phyloP scores from a whole-genome alignment of 176 grass and related monocot species.

The Raddia distichophylla region DNA sequence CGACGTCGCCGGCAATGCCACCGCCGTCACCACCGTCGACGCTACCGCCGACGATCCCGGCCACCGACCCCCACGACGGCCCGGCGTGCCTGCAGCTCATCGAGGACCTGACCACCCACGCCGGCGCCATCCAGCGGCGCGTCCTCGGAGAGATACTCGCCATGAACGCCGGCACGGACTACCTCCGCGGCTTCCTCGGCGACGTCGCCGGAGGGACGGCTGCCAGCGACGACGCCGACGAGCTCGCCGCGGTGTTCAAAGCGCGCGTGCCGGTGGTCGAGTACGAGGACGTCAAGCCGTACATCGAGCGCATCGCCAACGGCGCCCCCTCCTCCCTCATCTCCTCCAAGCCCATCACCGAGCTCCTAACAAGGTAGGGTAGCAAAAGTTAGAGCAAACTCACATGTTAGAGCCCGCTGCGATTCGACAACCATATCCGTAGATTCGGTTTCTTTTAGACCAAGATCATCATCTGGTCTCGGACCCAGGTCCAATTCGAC shows the following conservation, averaged over 20 bases:
- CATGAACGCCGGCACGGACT: slow-evolving; percentile 63
- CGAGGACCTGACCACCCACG: slow-evolving; percentile 64
- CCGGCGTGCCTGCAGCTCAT: slow-evolving; percentile 54
- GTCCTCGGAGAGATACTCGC: slow-evolving; percentile 60
- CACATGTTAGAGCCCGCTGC: not conserved
- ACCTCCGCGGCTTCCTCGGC: slow-evolving; percentile 58
- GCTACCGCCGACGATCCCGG: slow-evolving; percentile 45
- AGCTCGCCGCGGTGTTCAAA: slow-evolving; percentile 50
- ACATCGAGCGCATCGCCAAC: slow-evolving; percentile 73
- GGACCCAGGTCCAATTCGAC: too few species aligned
- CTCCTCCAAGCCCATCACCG: slow-evolving; percentile 64
- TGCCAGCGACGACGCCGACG: not conserved
- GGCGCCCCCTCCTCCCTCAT: slow-evolving; percentile 63
- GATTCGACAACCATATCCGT: too few species aligned
- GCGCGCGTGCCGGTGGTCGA: slow-evolving; percentile 64
- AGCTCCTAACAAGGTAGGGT: slow-evolving; percentile 86
- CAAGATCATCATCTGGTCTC: too few species aligned
- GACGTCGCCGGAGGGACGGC: not conserved
- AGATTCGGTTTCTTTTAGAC: too few species aligned
- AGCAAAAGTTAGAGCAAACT: not conserved
- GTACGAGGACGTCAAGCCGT: slow-evolving; percentile 72
- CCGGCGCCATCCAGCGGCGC: slow-evolving; percentile 54
- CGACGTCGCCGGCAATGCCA: not conserved
- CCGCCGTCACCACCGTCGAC: not conserved
- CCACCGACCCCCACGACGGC: slow-evolving; percentile 57